Evolutionary conservation across 2,329 filamentous ascomycete genomes (phyloP).

Genomic region (Pyrenophora graminea): DNA sequence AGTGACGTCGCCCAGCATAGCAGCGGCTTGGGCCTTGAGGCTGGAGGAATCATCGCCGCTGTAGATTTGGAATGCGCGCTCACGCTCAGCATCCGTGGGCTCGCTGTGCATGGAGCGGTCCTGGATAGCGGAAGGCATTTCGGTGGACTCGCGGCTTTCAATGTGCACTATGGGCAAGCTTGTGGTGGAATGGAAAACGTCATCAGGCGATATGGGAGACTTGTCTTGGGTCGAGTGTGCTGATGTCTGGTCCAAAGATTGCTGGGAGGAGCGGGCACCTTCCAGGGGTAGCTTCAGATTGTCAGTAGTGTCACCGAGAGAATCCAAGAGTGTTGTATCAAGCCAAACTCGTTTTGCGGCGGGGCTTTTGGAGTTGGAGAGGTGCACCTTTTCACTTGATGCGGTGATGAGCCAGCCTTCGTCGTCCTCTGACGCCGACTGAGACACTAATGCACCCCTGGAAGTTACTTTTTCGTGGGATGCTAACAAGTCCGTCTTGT

Average conservation of each 20-base stretch:
- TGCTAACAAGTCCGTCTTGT: conserved; percentile 30
- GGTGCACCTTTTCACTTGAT: conserved; percentile 31
- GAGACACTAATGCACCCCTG: conserved; percentile 22
- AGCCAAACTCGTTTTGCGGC: conserved; percentile 47
- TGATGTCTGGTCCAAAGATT: conserved; percentile 41
- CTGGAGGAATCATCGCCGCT: conserved; percentile 83
- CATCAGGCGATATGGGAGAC: conserved; percentile 49
- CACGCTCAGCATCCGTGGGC: conserved; percentile 69
- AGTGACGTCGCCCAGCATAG: conserved; percentile 79
- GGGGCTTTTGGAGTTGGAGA: conserved; percentile 20
- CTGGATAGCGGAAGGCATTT: conserved; percentile 45
- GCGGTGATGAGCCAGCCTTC: conserved; percentile 46
- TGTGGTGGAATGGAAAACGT: conserved; percentile 54
- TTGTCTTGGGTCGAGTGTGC: conserved; percentile 40
- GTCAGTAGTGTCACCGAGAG: conserved; percentile 30
- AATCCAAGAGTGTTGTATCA: conserved; percentile 45
- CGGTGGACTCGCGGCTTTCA: conserved; percentile 51
- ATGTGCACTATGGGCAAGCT: conserved; percentile 57
- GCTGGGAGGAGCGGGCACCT: conserved; percentile 43
- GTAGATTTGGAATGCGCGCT: conserved; percentile 81
- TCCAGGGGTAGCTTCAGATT: conserved; percentile 47
- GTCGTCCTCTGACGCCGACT: conserved; percentile 45
- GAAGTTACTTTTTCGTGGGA: conserved; percentile 25
- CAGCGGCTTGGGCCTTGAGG: conserved; percentile 76
- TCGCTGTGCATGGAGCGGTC: conserved; percentile 35